These are phyloP conservation scores for Pichia rugopelliculosa DNA, from an alignment of 805 yeast genomes.

Conservation along the genomic window DNA sequence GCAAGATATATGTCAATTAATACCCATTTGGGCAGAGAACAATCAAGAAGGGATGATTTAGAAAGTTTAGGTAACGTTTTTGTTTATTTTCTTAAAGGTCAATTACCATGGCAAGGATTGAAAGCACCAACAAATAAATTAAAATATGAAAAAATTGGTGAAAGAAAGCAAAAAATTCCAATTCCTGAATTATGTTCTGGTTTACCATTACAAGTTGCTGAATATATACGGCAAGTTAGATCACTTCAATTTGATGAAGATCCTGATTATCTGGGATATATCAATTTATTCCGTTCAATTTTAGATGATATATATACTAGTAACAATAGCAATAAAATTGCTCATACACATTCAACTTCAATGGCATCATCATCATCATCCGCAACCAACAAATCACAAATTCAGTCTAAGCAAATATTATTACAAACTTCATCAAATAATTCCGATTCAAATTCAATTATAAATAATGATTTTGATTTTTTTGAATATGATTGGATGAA, in stretches of 20 bases:
- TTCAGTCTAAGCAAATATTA: neutral
- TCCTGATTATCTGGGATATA: constrained; percentile 66
- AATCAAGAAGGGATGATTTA: constrained; percentile 74
- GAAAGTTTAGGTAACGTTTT: constrained; percentile 80
- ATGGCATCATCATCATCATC: neutral
- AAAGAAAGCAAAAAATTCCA: constrained; percentile 65
- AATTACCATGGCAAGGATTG: constrained; percentile 85
- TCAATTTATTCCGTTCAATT: constrained; percentile 52
- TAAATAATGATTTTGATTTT: constrained; percentile 40
- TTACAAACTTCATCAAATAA: neutral
- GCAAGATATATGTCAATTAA: constrained; percentile 85
- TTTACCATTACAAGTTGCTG: constrained; percentile 67
- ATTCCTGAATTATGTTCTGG: constrained; percentile 55
- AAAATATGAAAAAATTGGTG: constrained; percentile 79
- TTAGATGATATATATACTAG: constrained; percentile 42
- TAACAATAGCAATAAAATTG: too few species aligned
- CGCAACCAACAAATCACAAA: neutral
- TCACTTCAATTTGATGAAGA: constrained; percentile 68
- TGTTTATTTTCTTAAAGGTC: constrained; percentile 70
- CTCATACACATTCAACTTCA: neutral
- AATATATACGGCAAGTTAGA: constrained; percentile 63
- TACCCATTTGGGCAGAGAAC: constrained; percentile 83
- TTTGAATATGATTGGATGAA: constrained; percentile 78
- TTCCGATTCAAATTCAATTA: neutral
- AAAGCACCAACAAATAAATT: constrained; percentile 81